These are phyloP conservation scores for Talaromyces atroroseus DNA, from an alignment of 2,329 filamentous ascomycete species.

Conservation along the genomic window DNA sequence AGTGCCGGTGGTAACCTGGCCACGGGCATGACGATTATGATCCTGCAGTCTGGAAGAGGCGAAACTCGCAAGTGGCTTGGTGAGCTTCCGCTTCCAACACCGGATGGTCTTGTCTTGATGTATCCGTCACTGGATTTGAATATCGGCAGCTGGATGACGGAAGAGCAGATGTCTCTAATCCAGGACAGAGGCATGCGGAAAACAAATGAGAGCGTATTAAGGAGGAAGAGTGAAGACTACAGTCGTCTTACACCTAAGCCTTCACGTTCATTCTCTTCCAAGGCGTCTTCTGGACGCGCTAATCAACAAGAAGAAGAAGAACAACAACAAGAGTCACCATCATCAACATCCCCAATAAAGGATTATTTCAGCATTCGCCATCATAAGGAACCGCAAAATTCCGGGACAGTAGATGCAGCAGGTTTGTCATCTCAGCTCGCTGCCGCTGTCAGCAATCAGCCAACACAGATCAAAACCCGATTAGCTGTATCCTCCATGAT, in stretches of 20 bases:
- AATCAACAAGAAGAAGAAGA: conserved; percentile 38
- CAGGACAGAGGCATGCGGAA: conserved; percentile 72
- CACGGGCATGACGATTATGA: conserved; percentile 78
- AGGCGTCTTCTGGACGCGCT: conserved; percentile 62
- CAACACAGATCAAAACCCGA: conserved; percentile 64
- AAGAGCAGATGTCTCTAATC: conserved; percentile 94
- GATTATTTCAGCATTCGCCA: conserved; percentile 24
- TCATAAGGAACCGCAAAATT: conserved; percentile 20
- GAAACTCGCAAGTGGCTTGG: conserved; percentile 52
- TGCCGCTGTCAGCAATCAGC: conserved; percentile 32
- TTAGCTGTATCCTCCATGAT: conserved; percentile 95
- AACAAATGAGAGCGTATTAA: conserved; percentile 71
- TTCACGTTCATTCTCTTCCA: conserved; percentile 58
- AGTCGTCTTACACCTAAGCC: conserved; percentile 71
- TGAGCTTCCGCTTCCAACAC: conserved; percentile 60
- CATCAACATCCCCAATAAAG: conserved; percentile 11
- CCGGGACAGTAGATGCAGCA: conserved; percentile 21
- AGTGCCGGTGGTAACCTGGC: conserved; percentile 79
- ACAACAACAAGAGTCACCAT: background rate
- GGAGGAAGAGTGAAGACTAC: conserved; percentile 85
- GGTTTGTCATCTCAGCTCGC: conserved; percentile 32
- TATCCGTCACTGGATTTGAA: conserved; percentile 95
- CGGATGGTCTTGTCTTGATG: conserved; percentile 75
- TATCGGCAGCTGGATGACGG: conserved; percentile 98
- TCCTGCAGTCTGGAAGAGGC: conserved; percentile 66